Percentiles rank a stretch among this genome's conserved stretches.
These are phyloP conservation scores for Aspergillus coremiiformis DNA, from an alignment of 495 filamentous ascomycete species.

Conservation along the genomic window DNA sequence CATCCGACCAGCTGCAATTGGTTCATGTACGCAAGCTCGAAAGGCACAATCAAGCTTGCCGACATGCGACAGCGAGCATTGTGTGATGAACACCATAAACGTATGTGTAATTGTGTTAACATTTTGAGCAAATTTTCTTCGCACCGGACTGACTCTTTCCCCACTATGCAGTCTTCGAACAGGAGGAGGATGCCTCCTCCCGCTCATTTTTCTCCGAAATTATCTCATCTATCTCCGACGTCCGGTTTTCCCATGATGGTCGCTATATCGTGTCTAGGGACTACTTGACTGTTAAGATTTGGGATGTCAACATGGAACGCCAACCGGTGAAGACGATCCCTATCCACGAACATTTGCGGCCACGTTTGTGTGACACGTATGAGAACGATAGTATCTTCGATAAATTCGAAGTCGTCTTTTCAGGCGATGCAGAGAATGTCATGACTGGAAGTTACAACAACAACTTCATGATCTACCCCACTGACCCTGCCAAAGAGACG, in stretches of 20 bases:
- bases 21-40: constrained; percentile 99
- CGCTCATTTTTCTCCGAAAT: constrained; percentile 99
- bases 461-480: constrained; percentile 99
- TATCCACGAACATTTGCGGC: constrained; percentile 94
- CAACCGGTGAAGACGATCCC: constrained; percentile 97
- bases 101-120: constrained; percentile 47
- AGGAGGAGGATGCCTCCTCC: constrained; percentile 98
- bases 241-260: constrained; percentile 93
- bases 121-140: not conserved
- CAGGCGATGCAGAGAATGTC: constrained; percentile 94
- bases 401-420: constrained; percentile 99
- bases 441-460: constrained; percentile 99
- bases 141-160: constrained; percentile 8
- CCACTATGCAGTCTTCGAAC: constrained; percentile 73
- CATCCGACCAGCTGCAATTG: constrained; percentile 96
- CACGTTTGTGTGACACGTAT: constrained; percentile 93
- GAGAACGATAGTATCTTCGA: constrained; percentile 99
- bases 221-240: constrained; percentile 98
- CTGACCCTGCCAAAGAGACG: constrained; percentile 88
- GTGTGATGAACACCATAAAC: constrained; percentile 90
- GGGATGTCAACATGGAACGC: constrained; percentile 98
- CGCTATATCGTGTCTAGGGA: constrained; percentile 96
- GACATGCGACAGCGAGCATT: constrained; percentile 96
- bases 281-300: constrained; percentile 98
- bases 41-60: constrained; percentile 96